These are phyloP conservation scores for Aspergillus spinulosporus DNA, from an alignment of 2,329 filamentous ascomycete species.

Conservation along the genomic window DNA sequence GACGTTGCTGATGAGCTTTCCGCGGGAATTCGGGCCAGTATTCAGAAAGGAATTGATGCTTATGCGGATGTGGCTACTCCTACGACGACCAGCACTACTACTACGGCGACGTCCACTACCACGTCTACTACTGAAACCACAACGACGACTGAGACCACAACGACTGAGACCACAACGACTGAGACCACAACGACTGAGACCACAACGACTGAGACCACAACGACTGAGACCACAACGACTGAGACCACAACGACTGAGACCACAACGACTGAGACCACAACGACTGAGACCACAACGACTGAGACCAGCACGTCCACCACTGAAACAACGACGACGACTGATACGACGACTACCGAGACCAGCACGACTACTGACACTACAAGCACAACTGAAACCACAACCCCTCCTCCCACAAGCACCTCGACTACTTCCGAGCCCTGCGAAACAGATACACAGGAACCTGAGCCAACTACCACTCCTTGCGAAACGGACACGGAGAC, in stretches of 20 bases:
- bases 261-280: not conserved
- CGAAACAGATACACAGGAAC: slow-evolving; percentile 1
- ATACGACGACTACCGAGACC: slow-evolving; percentile 4
- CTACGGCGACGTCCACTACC: not conserved
- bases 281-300: no score
- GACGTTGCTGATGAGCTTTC: slow-evolving; percentile 25
- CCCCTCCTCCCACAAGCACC: not conserved
- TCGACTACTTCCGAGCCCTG: not conserved
- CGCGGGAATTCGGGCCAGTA: slow-evolving; percentile 27
- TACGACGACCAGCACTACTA: slow-evolving; percentile 7
- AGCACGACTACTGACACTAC: not conserved
- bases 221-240: not conserved
- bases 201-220: not conserved
- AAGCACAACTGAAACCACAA: not conserved
- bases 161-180: not conserved
- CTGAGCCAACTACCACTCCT: not conserved
- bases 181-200: not conserved
- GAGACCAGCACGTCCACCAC: not conserved
- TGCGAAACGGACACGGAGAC: slow-evolving; percentile 2
- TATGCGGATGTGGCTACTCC: slow-evolving; percentile 7
- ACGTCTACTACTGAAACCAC: not conserved
- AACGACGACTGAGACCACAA: not conserved
- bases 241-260: not conserved
- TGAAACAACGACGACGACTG: not conserved
- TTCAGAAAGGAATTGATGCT: slow-evolving; percentile 31